These are phyloP conservation scores for Ustilago bromivora DNA, from an alignment of 1,284 basidiomycete genomes.

Conservation along the genomic window DNA sequence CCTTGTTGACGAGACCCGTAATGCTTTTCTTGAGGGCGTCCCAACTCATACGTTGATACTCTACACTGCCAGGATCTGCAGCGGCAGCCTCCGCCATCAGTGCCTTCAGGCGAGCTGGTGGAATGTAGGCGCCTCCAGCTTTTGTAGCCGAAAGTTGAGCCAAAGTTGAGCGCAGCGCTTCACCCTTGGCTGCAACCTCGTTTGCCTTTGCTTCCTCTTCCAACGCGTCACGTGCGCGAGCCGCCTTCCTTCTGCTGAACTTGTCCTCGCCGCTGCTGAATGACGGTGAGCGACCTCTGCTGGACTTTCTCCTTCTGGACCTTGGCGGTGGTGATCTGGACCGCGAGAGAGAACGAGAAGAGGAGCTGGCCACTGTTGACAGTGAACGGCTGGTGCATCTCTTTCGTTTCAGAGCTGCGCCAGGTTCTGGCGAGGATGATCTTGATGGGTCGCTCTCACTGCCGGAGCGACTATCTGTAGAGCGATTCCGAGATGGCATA, in stretches of 20 bases:
- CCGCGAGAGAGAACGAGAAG: conserved; percentile 25
- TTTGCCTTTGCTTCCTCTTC: conserved; percentile 25
- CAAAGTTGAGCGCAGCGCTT: conserved; percentile 36
- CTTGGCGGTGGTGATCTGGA: conserved; percentile 39
- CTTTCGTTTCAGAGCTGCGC: conserved; percentile 33
- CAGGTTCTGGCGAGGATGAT: conserved; percentile 24
- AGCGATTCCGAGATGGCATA: conserved; percentile 30
- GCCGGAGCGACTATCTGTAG: conserved; percentile 11
- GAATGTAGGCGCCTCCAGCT: conserved; percentile 95
- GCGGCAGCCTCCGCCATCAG: conserved; percentile 84
- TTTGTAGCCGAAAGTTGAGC: conserved; percentile 71
- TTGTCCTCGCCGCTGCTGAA: conserved; percentile 24
- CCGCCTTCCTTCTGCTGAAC: neutral
- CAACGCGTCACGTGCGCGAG: conserved; percentile 14
- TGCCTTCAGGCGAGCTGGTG: conserved; percentile 87
- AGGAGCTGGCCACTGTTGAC: conserved; percentile 22
- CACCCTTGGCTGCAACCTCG: conserved; percentile 47
- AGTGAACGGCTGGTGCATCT: conserved; percentile 27
- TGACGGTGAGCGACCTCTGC: conserved; percentile 24
- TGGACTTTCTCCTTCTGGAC: conserved; percentile 26
- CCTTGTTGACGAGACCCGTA: conserved; percentile 98
- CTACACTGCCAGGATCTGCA: conserved; percentile 86
- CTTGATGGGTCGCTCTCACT: conserved; percentile 3
- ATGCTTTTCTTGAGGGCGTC: conserved; percentile 97
- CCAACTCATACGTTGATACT: conserved; percentile 96